Evolutionary conservation across 352 stramenopile species (phyloP).

Genomic region (Globisporangium nodosum): DNA sequence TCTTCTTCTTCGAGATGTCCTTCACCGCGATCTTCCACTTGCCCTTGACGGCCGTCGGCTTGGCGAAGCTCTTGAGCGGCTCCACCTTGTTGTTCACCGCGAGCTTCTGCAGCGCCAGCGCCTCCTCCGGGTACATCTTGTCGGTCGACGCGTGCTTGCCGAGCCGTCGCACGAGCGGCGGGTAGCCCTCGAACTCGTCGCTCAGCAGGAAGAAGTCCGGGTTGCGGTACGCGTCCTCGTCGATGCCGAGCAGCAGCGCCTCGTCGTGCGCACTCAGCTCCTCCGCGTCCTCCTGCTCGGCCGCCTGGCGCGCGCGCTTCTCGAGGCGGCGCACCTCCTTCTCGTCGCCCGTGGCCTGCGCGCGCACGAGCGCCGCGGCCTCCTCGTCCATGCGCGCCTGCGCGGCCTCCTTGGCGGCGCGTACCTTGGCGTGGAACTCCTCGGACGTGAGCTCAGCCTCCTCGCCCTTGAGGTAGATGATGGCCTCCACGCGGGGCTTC

Average conservation of each 20-base stretch:
- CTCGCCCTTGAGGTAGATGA: conserved; percentile 74
- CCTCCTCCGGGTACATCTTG: conserved; percentile 76
- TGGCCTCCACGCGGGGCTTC: conserved; percentile 74
- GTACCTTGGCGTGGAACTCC: conserved; percentile 56
- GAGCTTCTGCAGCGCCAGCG: conserved; percentile 63
- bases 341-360: conserved; percentile 40
- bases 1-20: conserved; percentile 80
- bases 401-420: conserved; percentile 47
- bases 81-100: conserved; percentile 68
- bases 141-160: conserved; percentile 80
- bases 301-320: conserved; percentile 42
- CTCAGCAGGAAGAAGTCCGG: conserved; percentile 85
- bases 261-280: conserved; percentile 52
- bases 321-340: conserved; percentile 56
- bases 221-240: conserved; percentile 73
- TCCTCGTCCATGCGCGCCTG: conserved; percentile 31
- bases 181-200: conserved; percentile 77
- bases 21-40: conserved; percentile 79
- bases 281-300: conserved; percentile 44
- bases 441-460: conserved; percentile 48
- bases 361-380: conserved; percentile 35
- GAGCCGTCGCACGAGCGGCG: conserved; percentile 70
- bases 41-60: conserved; percentile 46
- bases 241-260: conserved; percentile 45
- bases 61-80: conserved; percentile 73